phyloP scores from a whole-genome alignment of 2,329 filamentous ascomycete species.

The Claviceps sorghi region DNA sequence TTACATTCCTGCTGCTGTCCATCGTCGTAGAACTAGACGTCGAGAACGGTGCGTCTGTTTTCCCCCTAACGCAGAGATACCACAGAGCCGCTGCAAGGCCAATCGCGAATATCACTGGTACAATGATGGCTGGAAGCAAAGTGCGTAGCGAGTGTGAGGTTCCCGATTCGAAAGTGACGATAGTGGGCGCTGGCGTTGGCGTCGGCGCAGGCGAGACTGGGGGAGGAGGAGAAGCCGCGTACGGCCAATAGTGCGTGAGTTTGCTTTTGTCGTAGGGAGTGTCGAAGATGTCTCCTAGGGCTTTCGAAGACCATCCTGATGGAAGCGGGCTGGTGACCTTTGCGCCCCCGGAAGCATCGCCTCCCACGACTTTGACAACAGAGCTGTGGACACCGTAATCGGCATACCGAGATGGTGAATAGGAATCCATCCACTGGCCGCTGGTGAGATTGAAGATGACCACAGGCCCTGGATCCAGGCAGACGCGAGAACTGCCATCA shows the following conservation, averaged over 20 bases:
- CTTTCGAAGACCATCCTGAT: slow-evolving; percentile 35
- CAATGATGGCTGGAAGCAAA: slow-evolving; percentile 8
- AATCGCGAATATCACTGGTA: slow-evolving; percentile 4
- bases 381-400: slow-evolving; percentile 55
- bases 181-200: not conserved
- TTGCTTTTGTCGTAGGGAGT: slow-evolving; percentile 40
- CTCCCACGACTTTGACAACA: slow-evolving; percentile 53
- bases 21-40: slow-evolving; percentile 27
- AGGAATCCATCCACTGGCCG: slow-evolving; percentile 53
- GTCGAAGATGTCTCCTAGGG: slow-evolving; percentile 39
- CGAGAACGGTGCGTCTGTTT: slow-evolving; percentile 15
- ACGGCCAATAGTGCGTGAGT: slow-evolving; percentile 47
- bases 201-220: not conserved
- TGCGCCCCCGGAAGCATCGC: slow-evolving; percentile 50
- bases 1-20: slow-evolving; percentile 32
- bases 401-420: slow-evolving; percentile 47
- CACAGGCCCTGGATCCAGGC: slow-evolving; percentile 38
- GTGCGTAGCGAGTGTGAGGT: not conserved
- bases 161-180: not conserved
- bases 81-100: slow-evolving; percentile 28
- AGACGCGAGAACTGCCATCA: slow-evolving; percentile 18
- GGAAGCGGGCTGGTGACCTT: slow-evolving; percentile 50
- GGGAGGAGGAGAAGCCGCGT: slow-evolving; percentile 18
- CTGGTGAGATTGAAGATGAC: slow-evolving; percentile 60
- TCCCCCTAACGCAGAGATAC: slow-evolving; percentile 37